A percentile compares a stretch with the other conserved stretches of the same genome.
Evolutionary conservation across 2,329 filamentous ascomycete genomes (phyloP).

Genomic region (Aspergillus udagawae): DNA sequence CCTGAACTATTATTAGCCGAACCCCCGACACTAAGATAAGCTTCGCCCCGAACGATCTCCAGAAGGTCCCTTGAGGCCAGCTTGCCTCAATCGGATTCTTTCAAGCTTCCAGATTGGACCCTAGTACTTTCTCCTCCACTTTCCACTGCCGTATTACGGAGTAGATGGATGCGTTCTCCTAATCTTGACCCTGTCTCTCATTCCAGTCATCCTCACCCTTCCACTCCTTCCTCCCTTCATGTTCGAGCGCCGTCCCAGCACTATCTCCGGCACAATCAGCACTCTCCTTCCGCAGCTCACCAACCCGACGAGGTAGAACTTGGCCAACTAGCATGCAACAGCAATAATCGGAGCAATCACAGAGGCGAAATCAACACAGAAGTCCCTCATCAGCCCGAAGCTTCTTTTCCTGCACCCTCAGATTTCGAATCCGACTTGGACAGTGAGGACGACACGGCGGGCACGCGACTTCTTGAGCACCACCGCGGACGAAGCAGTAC

Average conservation of each 20-base stretch:
- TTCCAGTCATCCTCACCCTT: not conserved
- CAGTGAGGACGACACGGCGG: slow-evolving; percentile 2
- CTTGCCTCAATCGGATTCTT: slow-evolving; percentile 16
- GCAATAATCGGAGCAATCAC: not conserved
- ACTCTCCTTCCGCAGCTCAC: slow-evolving; percentile 1
- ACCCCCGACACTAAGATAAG: not conserved
- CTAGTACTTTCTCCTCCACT: not conserved
- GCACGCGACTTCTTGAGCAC: slow-evolving; percentile 9
- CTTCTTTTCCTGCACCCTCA: slow-evolving; percentile 3
- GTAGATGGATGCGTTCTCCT: not conserved
- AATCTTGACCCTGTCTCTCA: slow-evolving; percentile 5
- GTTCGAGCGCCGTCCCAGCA: slow-evolving; percentile 6
- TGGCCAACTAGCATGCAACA: slow-evolving; percentile 16
- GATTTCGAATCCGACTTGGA: slow-evolving; percentile 11
- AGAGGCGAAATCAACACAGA: slow-evolving; percentile 5
- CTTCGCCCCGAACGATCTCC: not conserved
- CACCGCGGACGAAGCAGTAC: slow-evolving; percentile 10
- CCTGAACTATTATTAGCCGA: not conserved
- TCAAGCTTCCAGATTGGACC: slow-evolving; percentile 4
- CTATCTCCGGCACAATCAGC: slow-evolving; percentile 5
- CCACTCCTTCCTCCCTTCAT: slow-evolving; percentile 9
- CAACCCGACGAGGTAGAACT: slow-evolving; percentile 16
- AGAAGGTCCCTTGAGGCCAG: slow-evolving; percentile 20
- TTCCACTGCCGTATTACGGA: not conserved
- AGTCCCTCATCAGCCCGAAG: slow-evolving; percentile 3